These are phyloP conservation scores for Cryptosporidium bovis DNA, from an alignment of 169 alveolate species.

Conservation along the genomic window DNA sequence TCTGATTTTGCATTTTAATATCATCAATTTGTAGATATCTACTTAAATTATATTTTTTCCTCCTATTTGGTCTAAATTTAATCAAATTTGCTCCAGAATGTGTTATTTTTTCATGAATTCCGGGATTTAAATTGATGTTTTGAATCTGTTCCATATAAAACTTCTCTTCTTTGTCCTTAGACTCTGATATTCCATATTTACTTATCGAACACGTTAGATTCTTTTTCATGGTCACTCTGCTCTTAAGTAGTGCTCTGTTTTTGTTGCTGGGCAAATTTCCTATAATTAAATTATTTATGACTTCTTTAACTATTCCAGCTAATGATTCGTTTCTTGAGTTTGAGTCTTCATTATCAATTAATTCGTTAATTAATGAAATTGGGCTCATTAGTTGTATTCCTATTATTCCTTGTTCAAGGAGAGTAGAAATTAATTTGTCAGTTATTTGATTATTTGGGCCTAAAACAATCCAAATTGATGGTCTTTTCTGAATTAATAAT, in stretches of 20 bases:
- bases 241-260: slow-evolving; percentile 22
- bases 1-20: slow-evolving; percentile 90
- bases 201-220: not conserved
- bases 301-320: slow-evolving; percentile 6
- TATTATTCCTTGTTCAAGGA: slow-evolving; percentile 14
- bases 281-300: slow-evolving; percentile 7
- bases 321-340: not conserved
- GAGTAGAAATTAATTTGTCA: not conserved
- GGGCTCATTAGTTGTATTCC: slow-evolving; percentile 53
- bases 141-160: not conserved
- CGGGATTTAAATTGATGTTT: not conserved
- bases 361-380: slow-evolving; percentile 2
- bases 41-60: slow-evolving; percentile 11
- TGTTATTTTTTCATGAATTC: slow-evolving; percentile 3
- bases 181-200: not conserved
- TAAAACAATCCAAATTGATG: slow-evolving; percentile 49
- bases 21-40: not conserved
- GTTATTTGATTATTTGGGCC: slow-evolving; percentile 22
- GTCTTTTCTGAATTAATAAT: slow-evolving; percentile 45
- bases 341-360: not conserved
- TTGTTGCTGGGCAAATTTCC: slow-evolving; percentile 16
- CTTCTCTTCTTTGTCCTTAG: not conserved
- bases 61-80: slow-evolving; percentile 45
- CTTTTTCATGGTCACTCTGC: not conserved
- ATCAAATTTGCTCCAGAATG: not conserved